Evolutionary conservation across 2,329 filamentous ascomycete genomes (phyloP), one percentile per base, ranked within the genome.

Genomic region (Pezicula carpinea): DNA sequence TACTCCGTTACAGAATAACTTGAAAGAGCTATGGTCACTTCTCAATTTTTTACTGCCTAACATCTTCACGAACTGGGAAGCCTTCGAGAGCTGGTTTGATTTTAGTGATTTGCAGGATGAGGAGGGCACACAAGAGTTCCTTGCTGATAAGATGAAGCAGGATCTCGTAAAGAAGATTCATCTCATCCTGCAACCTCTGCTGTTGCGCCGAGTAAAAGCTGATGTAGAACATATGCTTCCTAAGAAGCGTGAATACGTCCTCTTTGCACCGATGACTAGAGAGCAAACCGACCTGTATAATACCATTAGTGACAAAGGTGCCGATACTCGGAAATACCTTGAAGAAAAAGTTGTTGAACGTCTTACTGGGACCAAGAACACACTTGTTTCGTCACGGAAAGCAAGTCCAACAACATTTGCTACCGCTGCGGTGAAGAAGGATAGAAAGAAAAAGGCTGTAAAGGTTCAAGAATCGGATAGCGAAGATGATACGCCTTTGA

Each of bases 61-160:
- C 33, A 91, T 96, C 26, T 99, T 99, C 58, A 89, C 91, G 39
- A 88, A 96, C 58, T 84, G 95, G 65, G 89, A 95, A 39, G 89
- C 88, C 0, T 99, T 99, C 49, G 89, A 96, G 61, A 83, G 83
- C 1, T 97, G 92, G 91, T 99, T 99, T 53, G 92, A 99, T 64
- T 99, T 99, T 59, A 93, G 88, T 0, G 91, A 90, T 6, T 75
- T 99, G 1, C 82, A 95, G 46, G 89, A 97, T 50, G 89, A 91
- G 54, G 77, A 85, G 31, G 83, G 82, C 0, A 86, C 89, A 1
- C 82, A 88, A 42, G 81, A 91, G 38, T 85, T 95, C 43, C 77
- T 95, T 6, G 83, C 85, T 3, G 87, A 95, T 58, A 81, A 87
- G 45, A 80, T 85, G 42, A 87, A 88, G 60, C 82, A 86, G 52